Conservation (phyloP, 192 early-diverging fungal species). For the Rhizophagus clarus region DNA sequence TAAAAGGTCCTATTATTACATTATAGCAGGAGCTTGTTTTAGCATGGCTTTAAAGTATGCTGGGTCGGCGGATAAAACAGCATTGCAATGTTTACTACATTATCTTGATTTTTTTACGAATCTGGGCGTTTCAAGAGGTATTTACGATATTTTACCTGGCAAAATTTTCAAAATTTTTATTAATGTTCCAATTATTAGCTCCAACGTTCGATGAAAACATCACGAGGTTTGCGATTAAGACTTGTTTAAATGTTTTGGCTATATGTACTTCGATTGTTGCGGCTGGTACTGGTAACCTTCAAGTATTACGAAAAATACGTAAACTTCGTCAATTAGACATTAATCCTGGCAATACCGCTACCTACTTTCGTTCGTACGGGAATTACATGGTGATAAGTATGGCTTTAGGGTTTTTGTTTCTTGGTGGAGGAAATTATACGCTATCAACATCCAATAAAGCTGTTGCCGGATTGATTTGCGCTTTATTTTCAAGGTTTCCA, state of each 20-base stretch:
- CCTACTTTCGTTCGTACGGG: conserved; percentile 56
- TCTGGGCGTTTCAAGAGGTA: conserved; percentile 44
- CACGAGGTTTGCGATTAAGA: conserved; percentile 60
- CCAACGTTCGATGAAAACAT: conserved; percentile 61
- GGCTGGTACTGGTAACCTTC: conserved; percentile 79
- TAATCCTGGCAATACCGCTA: conserved; percentile 5
- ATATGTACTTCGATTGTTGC: conserved; percentile 70
- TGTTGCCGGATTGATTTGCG: conserved; percentile 67
- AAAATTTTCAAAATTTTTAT: not conserved
- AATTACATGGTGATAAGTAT: conserved; percentile 72
- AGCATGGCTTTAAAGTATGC: conserved; percentile 71
- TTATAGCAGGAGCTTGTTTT: conserved; percentile 69
- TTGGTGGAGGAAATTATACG: conserved; percentile 70
- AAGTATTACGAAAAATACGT: conserved; percentile 60
- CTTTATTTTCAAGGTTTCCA: conserved; percentile 71
- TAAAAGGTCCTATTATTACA: conserved; percentile 64
- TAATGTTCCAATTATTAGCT: conserved; percentile 34
- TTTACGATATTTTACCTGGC: conserved; percentile 6
- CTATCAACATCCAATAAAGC: conserved; percentile 64
- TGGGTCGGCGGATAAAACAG: conserved; percentile 54
- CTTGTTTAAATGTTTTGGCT: conserved; percentile 70
- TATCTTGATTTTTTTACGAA: conserved; percentile 57
- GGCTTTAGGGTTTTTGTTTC: conserved; percentile 78
- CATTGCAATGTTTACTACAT: conserved; percentile 51
- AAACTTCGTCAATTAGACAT: conserved; percentile 49